Conservation (phyloP, 495 filamentous ascomycete species). For the Lepidopterella palustris region DNA sequence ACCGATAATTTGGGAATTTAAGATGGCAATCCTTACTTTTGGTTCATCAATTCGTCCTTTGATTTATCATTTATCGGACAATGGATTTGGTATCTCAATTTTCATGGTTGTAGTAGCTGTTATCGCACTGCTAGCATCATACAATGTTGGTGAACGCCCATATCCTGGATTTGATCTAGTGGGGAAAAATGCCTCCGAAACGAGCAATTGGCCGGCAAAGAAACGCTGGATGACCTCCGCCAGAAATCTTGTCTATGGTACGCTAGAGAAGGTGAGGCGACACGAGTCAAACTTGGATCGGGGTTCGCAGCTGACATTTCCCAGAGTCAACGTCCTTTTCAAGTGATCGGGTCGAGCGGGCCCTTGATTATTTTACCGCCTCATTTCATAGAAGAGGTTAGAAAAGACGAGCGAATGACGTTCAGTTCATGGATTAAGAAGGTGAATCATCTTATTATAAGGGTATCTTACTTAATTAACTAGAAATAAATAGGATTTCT, state of each 20-base stretch:
- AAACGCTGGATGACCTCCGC: background rate
- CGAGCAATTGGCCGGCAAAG: background rate
- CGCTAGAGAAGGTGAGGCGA: background rate
- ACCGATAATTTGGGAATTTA: background rate
- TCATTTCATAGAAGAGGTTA: constrained; percentile 45
- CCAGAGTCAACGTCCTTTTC: constrained; percentile 28
- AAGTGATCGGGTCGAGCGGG: constrained; percentile 34
- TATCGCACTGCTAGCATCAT: background rate
- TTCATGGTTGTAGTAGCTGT: background rate
- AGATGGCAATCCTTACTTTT: too few species aligned
- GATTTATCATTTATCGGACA: too few species aligned
- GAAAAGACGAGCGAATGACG: constrained; percentile 34
- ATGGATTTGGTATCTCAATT: background rate
- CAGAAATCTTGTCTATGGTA: background rate
- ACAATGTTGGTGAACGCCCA: background rate
- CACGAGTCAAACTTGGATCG: background rate
- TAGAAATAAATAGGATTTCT: constrained; percentile 1
- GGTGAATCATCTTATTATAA: constrained; percentile 30
- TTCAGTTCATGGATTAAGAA: constrained; percentile 40
- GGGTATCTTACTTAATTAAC: background rate
- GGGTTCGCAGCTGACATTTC: background rate
- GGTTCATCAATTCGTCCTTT: too few species aligned
- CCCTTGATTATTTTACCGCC: constrained; percentile 44
- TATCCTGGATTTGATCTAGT: background rate
- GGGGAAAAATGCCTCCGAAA: background rate